Conservation (phyloP, 73 alveolate genomes). For the Paramecium sonneborni region DNA sequence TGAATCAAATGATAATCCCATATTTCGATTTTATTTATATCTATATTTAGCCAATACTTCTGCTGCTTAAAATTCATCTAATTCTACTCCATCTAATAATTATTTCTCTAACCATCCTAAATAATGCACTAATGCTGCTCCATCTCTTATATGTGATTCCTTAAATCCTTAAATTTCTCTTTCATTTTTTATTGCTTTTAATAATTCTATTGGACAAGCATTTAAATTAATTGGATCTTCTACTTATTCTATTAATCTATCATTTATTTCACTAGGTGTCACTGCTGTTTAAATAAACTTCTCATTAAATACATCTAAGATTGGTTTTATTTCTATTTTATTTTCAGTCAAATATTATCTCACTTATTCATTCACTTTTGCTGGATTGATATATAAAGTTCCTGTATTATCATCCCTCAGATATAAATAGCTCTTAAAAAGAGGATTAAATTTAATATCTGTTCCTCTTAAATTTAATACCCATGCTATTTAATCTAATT, state of each 20-base stretch:
- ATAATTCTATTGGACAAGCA: slow-evolving; percentile 66
- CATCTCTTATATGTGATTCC: slow-evolving; percentile 88
- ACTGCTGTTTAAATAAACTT: slow-evolving; percentile 48
- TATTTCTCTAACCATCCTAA: slow-evolving; percentile 95
- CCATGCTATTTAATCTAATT: slow-evolving; percentile 96
- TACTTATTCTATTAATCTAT: slow-evolving; percentile 23
- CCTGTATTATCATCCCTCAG: slow-evolving; percentile 65
- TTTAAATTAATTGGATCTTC: background rate
- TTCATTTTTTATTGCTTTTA: slow-evolving; percentile 87
- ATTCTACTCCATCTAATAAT: slow-evolving; percentile 52
- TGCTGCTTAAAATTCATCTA: slow-evolving; percentile 68
- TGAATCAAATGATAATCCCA: slow-evolving; percentile 95
- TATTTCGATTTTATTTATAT: slow-evolving; percentile 75
- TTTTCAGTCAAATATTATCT: slow-evolving; percentile 71
- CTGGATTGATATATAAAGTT: slow-evolving; percentile 74
- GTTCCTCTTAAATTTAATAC: slow-evolving; percentile 91
- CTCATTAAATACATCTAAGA: slow-evolving; percentile 71
- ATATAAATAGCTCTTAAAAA: slow-evolving; percentile 87
- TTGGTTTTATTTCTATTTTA: slow-evolving; percentile 72
- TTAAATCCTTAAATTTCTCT: slow-evolving; percentile 91
- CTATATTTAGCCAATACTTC: slow-evolving; percentile 70
- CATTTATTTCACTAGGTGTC: slow-evolving; percentile 67
- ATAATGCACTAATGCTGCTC: slow-evolving; percentile 88
- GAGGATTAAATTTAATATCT: slow-evolving; percentile 95
- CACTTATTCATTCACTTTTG: slow-evolving; percentile 73